Percentiles rank a stretch among this genome's conserved stretches.
These are phyloP conservation scores for Lichtheimia corymbifera DNA, from an alignment of 371 early-diverging fungal species.

Conservation along the genomic window DNA sequence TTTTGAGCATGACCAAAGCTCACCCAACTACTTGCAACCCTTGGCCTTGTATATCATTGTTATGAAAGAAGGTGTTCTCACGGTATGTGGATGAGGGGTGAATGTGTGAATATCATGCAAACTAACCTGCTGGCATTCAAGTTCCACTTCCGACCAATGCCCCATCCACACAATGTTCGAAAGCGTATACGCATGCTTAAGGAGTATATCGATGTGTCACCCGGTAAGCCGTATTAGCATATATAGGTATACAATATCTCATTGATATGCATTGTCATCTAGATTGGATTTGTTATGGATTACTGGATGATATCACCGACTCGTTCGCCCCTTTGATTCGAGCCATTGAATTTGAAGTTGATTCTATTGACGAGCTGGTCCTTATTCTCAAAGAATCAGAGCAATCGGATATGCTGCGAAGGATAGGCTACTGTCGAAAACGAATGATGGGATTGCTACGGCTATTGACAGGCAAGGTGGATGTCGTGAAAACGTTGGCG, in stretches of 20 bases:
- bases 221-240: constrained; percentile 32
- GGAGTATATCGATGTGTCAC: constrained; percentile 64
- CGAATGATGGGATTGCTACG: constrained; percentile 75
- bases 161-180: constrained; percentile 77
- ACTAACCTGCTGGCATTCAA: constrained; percentile 13
- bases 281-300: constrained; percentile 90
- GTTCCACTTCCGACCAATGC: constrained; percentile 74
- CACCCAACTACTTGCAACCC: constrained; percentile 71
- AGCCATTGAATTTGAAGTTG: constrained; percentile 86
- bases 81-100: constrained; percentile 43
- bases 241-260: background rate
- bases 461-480: constrained; percentile 77
- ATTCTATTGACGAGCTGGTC: constrained; percentile 89
- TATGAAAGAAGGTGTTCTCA: constrained; percentile 74
- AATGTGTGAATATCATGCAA: background rate
- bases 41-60: constrained; percentile 84
- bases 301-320: constrained; percentile 86
- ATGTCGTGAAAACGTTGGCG: constrained; percentile 78
- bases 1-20: constrained; percentile 70
- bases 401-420: constrained; percentile 83
- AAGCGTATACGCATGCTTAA: constrained; percentile 72
- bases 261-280: background rate
- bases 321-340: constrained; percentile 79
- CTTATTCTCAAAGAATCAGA: constrained; percentile 87
- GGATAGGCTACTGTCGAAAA: constrained; percentile 85